These are phyloP conservation scores for Peniophora sp. DNA, from an alignment of 1,284 basidiomycete genomes.

Conservation along the genomic window DNA sequence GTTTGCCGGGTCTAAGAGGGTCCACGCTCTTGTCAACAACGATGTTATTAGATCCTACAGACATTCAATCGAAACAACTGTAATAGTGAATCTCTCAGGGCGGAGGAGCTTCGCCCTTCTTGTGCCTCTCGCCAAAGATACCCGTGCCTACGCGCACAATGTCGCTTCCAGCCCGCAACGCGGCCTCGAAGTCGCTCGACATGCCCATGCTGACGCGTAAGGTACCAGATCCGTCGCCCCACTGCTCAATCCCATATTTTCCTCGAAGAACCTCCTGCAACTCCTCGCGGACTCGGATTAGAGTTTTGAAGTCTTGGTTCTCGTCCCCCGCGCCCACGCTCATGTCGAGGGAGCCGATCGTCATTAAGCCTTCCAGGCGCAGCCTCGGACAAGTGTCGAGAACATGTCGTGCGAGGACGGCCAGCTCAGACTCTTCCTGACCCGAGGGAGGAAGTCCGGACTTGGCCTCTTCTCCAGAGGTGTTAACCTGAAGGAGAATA, in stretches of 20 bases:
- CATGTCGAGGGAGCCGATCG: constrained; percentile 80
- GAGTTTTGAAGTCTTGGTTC: constrained; percentile 79
- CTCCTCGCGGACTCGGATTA: constrained; percentile 56
- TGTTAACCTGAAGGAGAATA: constrained; percentile 91
- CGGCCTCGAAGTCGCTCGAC: constrained; percentile 91
- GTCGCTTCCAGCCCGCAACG: constrained; percentile 77
- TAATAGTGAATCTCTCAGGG: no score
- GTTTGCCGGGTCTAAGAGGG: no score
- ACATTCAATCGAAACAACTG: no score
- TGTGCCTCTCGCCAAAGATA: constrained; percentile 75
- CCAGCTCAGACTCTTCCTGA: constrained; percentile 39
- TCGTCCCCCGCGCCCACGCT: constrained; percentile 39
- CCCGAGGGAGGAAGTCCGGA: constrained; percentile 59
- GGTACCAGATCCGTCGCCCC: constrained; percentile 47
- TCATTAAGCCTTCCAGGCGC: constrained; percentile 86
- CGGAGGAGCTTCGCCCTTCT: constrained; percentile 32
- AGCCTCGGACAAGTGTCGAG: constrained; percentile 68
- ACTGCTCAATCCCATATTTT: constrained; percentile 22
- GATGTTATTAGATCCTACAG: no score
- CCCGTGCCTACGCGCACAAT: constrained; percentile 89
- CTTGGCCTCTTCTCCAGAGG: constrained; percentile 86
- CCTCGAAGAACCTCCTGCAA: constrained; percentile 39
- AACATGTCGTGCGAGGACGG: constrained; percentile 67
- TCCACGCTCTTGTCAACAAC: no score
- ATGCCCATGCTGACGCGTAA: constrained; percentile 95